These are phyloP conservation scores for Dentipellis sp. DNA, from an alignment of 768 basidiomycete species.

Conservation along the genomic window DNA sequence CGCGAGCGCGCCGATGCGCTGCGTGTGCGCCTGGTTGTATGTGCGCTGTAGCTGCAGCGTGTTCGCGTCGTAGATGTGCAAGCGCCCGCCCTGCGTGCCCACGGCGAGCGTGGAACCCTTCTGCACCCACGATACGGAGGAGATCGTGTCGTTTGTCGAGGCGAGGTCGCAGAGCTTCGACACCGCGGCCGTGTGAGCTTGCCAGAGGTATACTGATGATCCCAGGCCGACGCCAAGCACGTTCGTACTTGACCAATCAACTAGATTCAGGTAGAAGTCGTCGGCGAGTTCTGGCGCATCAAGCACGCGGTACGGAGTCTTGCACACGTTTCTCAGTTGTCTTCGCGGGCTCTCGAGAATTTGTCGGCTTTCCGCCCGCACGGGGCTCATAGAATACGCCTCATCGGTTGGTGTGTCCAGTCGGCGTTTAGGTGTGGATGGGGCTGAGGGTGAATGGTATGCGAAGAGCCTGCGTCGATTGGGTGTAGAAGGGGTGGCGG, in stretches of 20 bases:
- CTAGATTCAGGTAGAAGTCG: conserved; percentile 97
- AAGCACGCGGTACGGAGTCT: conserved; percentile 93
- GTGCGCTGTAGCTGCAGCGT: conserved; percentile 69
- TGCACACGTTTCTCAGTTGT: conserved; percentile 74
- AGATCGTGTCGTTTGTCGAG: conserved; percentile 60
- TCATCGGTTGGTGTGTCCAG: conserved; percentile 84
- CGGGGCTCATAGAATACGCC: conserved; percentile 85
- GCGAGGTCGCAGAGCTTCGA: conserved; percentile 83
- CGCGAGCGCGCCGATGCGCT: conserved; percentile 87
- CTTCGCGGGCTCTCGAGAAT: conserved; percentile 81
- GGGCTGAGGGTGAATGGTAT: conserved; percentile 51
- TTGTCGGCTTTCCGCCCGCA: conserved; percentile 72
- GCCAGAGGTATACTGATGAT: conserved; percentile 94
- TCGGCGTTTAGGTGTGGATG: conserved; percentile 43
- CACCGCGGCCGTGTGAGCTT: conserved; percentile 86
- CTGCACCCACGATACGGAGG: conserved; percentile 91
- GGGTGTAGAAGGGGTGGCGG: conserved; percentile 31
- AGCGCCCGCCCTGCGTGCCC: conserved; percentile 79
- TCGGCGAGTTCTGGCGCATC: conserved; percentile 97
- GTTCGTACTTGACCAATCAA: conserved; percentile 95
- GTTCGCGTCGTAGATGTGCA: conserved; percentile 91
- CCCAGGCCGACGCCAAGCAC: conserved; percentile 91
- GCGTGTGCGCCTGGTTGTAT: conserved; percentile 76
- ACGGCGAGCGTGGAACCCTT: conserved; percentile 87
- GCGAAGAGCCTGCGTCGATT: conserved; percentile 54